Evolutionary conservation across 2,329 filamentous ascomycete species (phyloP).

Genomic region (Colletotrichum nymphaeae): DNA sequence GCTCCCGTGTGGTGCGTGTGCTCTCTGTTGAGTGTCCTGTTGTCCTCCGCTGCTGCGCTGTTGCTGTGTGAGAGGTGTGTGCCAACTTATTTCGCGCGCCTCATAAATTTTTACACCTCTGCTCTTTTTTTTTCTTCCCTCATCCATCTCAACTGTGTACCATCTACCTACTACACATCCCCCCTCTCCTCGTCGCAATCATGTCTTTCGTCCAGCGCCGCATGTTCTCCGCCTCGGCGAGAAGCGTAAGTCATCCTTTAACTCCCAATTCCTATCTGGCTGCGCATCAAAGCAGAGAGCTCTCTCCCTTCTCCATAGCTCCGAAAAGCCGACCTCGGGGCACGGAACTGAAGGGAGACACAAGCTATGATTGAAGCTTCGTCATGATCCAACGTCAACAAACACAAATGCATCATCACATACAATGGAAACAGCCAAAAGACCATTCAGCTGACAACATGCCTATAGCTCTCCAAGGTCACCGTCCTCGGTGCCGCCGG

Average conservation of each 20-base stretch:
- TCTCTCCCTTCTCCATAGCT: constrained; percentile 19
- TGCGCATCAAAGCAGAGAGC: constrained; percentile 3
- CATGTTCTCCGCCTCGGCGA: constrained; percentile 83
- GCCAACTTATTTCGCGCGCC: constrained; percentile 37
- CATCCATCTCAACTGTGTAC: constrained; percentile 23
- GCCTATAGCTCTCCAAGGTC: constrained; percentile 88
- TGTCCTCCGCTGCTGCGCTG: not conserved
- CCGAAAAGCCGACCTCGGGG: constrained; percentile 32
- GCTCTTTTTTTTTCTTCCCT: constrained; percentile 35
- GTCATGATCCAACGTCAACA: not conserved
- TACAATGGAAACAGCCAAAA: not conserved
- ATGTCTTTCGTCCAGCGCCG: constrained; percentile 89
- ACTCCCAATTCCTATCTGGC: constrained; percentile 13
- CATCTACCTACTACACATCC: constrained; percentile 30
- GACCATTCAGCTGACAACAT: constrained; percentile 37
- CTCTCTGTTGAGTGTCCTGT: not conserved
- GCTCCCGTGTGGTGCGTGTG: not conserved
- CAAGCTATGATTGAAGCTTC: constrained; percentile 10
- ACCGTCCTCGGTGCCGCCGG: constrained; percentile 95
- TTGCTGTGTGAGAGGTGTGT: not conserved
- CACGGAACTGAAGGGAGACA: not conserved
- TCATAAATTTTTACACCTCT: constrained; percentile 39
- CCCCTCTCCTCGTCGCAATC: constrained; percentile 42
- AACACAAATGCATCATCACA: not conserved
- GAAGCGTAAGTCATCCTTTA: constrained; percentile 69